phyloP scores from a whole-genome alignment of 2,329 filamentous ascomycete species.

The Aspergillus sp. region DNA sequence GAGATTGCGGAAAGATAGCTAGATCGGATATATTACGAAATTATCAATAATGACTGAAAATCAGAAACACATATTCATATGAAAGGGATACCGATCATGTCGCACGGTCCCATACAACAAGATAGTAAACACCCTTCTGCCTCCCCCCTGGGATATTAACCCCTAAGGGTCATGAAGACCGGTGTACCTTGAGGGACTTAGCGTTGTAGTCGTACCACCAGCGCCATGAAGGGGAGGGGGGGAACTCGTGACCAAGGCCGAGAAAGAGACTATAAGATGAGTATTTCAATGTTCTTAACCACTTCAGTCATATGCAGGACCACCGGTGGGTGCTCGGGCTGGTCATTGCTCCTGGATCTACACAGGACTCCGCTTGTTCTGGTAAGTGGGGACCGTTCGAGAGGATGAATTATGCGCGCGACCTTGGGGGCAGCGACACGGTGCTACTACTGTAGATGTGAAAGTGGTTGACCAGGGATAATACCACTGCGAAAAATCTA shows the following conservation, averaged over 20 bases:
- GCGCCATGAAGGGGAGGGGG: neutral
- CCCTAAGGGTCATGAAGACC: neutral
- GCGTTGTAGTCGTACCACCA: neutral
- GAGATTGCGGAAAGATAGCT: neutral
- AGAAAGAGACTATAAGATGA: neutral
- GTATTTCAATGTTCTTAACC: conserved; percentile 1
- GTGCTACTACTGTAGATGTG: neutral
- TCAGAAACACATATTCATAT: neutral
- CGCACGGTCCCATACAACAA: neutral
- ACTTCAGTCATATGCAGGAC: neutral
- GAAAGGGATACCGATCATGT: neutral
- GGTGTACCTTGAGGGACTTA: neutral
- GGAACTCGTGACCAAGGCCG: neutral
- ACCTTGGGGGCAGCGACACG: neutral
- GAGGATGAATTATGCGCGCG: neutral
- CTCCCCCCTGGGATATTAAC: neutral
- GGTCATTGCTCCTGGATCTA: conserved; percentile 19
- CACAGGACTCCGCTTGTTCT: conserved; percentile 13
- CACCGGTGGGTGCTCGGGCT: conserved; percentile 12
- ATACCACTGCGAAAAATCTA: neutral
- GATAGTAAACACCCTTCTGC: neutral
- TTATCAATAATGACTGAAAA: neutral
- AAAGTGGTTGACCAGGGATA: neutral
- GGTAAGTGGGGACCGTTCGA: conserved; percentile 6
- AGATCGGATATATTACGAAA: neutral